Base-by-base conservation (phyloP, 805 yeast species). In the Pichia gijzeniarum region DNA sequence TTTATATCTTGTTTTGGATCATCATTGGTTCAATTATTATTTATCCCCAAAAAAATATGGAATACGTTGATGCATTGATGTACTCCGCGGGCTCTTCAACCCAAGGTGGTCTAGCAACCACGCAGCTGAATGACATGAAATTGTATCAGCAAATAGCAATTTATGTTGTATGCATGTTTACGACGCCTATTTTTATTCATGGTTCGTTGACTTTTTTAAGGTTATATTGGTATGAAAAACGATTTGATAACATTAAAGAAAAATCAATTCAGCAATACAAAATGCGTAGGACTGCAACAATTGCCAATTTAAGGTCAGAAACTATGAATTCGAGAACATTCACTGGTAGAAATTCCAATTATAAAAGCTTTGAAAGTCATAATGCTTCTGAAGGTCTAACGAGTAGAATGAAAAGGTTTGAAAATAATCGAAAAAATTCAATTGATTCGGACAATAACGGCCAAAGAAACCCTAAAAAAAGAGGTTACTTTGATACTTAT, bases 181-280 rank as follows among this genome's bases (percentile, higher is more conserved):
- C 95, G 4, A 89, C 95, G 0, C 98, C 98, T 1, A 85, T 93
- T 18, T 82, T 83, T 59, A 86, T 95, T 44, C 95, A 93, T 61
- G 79, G 95, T 0, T 73, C 77, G 1, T 68, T 93, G 31, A 80
- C 88, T 8, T 78, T 87, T 50, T 68, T 90, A 9, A 74, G 99
- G 41, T 68, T 93, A 38, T 86, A 85, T 61, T 85, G 95, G 87
- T 93, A 86, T 64, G 95, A 89, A 61, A 76, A 87, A 52, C 76
- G 82, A 54, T 88, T 93, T 63, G 91, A 87, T 59, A 79, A 82
- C 53, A 90, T 93, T 61, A 82, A 82, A 50, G 77, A 72, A 48
- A 73, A 74, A 43, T 86, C 97, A n/a, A 85, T 84, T 57, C 60
- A 77, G 48, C 85, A 90, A 60, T 84, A 80, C 62, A 77, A 79